A percentile compares a stretch with the other conserved stretches of the same genome.
phyloP scores from a whole-genome alignment of 225 moss, liverwort and hornwort genomes.

The Neckera pumila region DNA sequence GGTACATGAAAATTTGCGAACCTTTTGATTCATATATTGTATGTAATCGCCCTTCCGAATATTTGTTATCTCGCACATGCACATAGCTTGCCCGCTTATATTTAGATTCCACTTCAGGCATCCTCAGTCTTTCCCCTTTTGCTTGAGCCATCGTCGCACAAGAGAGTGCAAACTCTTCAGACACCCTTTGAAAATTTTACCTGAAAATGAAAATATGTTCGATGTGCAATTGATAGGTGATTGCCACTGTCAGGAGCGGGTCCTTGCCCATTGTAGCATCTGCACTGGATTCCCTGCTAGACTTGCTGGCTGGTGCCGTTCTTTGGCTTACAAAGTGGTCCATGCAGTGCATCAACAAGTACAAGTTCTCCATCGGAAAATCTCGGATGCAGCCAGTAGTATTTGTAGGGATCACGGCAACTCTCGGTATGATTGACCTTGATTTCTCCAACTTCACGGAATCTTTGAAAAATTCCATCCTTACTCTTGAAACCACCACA shows the following conservation, averaged over 20 bases:
- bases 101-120: not conserved
- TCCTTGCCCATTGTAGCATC: slow-evolving; percentile 65
- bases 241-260: slow-evolving; percentile 37
- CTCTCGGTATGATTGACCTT: slow-evolving; percentile 24
- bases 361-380: slow-evolving; percentile 71
- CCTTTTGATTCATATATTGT: not conserved
- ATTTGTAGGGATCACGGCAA: slow-evolving; percentile 76
- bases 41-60: not conserved
- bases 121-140: not conserved
- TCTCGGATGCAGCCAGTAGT: slow-evolving; percentile 61
- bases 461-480: not conserved
- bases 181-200: not conserved
- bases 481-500: not conserved
- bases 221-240: slow-evolving; percentile 4
- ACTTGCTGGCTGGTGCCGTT: slow-evolving; percentile 55
- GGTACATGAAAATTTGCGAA: slow-evolving; percentile 9
- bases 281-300: slow-evolving; percentile 68
- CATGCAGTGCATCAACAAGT: slow-evolving; percentile 47
- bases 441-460: not conserved
- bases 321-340: slow-evolving; percentile 60
- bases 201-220: not conserved
- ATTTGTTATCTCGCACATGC: not conserved
- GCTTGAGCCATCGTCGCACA: not conserved
- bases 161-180: not conserved
- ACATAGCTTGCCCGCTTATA: not conserved